A percentile compares a stretch with the other conserved stretches of the same genome.
Evolutionary conservation across 139 green algal genomes (phyloP).

Genomic region (Chloropicon primus): DNA sequence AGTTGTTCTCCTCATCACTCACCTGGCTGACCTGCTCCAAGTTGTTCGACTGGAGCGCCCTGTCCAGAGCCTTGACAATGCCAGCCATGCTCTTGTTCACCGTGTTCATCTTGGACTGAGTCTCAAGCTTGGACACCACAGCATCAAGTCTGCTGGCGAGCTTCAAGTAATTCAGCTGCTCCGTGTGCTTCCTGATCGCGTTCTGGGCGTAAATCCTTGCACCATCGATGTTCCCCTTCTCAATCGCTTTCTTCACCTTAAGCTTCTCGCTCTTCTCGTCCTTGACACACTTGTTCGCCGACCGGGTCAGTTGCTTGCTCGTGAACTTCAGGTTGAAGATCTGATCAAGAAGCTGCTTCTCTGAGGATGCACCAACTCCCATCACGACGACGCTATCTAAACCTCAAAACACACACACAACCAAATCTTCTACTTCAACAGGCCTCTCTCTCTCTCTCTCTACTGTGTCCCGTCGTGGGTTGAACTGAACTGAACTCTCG

Average conservation of each 20-base stretch:
- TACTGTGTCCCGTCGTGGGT: no score
- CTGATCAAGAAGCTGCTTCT: constrained; percentile 42
- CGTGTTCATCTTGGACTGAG: constrained; percentile 59
- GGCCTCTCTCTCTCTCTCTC: no score
- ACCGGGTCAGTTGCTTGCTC: constrained; percentile 73
- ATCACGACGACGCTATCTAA: background rate
- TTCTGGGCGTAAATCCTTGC: constrained; percentile 81
- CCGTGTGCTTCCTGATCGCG: constrained; percentile 78
- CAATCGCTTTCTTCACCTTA: constrained; percentile 89
- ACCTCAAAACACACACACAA: no score
- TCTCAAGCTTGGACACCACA: constrained; percentile 76
- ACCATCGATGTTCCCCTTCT: constrained; percentile 92
- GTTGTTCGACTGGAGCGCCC: constrained; percentile 69
- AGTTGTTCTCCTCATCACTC: no score
- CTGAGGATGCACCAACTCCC: background rate
- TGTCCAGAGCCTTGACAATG: constrained; percentile 89
- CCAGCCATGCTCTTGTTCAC: constrained; percentile 81
- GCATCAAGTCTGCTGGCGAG: constrained; percentile 80
- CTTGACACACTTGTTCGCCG: constrained; percentile 25
- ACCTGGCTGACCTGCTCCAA: constrained; percentile 71
- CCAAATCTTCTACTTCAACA: no score
- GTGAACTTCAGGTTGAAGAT: constrained; percentile 96
- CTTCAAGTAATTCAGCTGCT: constrained; percentile 92
- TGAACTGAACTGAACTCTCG: no score
- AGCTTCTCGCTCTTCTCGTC: background rate